Evolutionary conservation across 805 yeast species (phyloP), one percentile per base, ranked within the genome.

Genomic region (Starmerella vitae): DNA sequence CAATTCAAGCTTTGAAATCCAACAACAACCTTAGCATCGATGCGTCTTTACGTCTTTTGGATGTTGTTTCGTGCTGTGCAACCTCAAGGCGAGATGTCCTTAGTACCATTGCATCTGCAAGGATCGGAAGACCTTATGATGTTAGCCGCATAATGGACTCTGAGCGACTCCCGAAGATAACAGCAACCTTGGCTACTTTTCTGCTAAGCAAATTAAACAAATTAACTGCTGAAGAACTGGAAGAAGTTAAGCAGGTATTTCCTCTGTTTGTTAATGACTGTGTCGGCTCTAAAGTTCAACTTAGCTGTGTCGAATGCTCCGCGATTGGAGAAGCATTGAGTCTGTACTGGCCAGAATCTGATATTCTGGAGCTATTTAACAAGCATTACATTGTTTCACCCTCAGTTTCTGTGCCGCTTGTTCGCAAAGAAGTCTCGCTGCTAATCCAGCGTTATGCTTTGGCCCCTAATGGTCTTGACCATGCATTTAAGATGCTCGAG

Each of bases 81-180:
- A 26, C 26, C 5, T 48, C 50, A 8, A 49, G 56, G 10, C 30
- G 44, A 6, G 38, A 34, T 7, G 25, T 52, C 4, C 24, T 56
- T 13, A 45, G 46, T 15, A n/a, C 37, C 4, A 35, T 56, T n/a
- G 48, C 53, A 48, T 32, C 39, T 5, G 50, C 51, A 13, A 42
- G 53, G n/a, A 26, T 30, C 8, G 28, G 17, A 14, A 37, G 38
- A 1, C 46, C 44, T 1, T 43, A 48, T 10, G 46, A 39, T 20
- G 30, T 46, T 10, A 17, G 33, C 1, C 29, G 21, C 9, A 19
- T 44, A 3, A 13, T 24, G 9, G 28, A 33, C 25, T 9, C 37
- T 6, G 41, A 35, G 17, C 15, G 13, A 20, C 30, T 46, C 5
- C 20, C 33, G 7, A 5, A 14, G 7, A 27, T 41, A 2, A 39